Evolutionary conservation across 306 rosid species (phyloP).

Genomic region (Quercus parvula): DNA sequence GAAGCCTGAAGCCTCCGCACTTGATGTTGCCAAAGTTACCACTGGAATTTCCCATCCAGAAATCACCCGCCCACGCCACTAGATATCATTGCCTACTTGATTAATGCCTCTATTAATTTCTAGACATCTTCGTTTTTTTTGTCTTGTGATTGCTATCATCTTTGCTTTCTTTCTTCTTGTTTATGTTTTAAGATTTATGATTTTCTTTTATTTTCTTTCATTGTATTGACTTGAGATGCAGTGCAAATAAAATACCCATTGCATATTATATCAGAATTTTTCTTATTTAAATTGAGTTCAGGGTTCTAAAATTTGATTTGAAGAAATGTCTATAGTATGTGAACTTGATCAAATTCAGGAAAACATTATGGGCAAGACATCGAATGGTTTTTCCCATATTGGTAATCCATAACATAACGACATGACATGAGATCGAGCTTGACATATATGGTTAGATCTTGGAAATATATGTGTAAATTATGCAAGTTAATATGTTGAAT

Average conservation of each 20-base stretch:
- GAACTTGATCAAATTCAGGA: not conserved
- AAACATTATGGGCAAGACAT: not conserved
- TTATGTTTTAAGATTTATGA: not conserved
- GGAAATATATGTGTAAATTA: too few relatives aligned
- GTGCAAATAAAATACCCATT: not conserved
- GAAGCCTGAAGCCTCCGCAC: slow-evolving; percentile 68
- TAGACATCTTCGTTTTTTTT: too few relatives aligned
- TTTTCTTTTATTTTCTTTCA: not conserved
- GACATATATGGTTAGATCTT: too few relatives aligned
- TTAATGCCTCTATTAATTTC: not conserved
- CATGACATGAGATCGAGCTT: not conserved
- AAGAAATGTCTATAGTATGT: not conserved
- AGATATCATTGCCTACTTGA: not conserved
- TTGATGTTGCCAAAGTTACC: slow-evolving; percentile 62
- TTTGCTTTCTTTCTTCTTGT: not conserved
- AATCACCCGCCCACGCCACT: slow-evolving; percentile 28
- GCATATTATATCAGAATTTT: not conserved
- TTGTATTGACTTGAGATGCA: not conserved
- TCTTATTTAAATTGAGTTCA: not conserved
- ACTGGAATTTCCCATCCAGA: slow-evolving; percentile 33
- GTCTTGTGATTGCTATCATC: too few relatives aligned
- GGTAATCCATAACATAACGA: not conserved
- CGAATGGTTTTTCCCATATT: not conserved
- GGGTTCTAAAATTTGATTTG: not conserved
- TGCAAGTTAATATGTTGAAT: too few relatives aligned